A percentile compares a stretch with the other conserved stretches of the same genome.
phyloP scores from a whole-genome alignment of 2,329 filamentous ascomycete species.

The Exophiala calicioides region DNA sequence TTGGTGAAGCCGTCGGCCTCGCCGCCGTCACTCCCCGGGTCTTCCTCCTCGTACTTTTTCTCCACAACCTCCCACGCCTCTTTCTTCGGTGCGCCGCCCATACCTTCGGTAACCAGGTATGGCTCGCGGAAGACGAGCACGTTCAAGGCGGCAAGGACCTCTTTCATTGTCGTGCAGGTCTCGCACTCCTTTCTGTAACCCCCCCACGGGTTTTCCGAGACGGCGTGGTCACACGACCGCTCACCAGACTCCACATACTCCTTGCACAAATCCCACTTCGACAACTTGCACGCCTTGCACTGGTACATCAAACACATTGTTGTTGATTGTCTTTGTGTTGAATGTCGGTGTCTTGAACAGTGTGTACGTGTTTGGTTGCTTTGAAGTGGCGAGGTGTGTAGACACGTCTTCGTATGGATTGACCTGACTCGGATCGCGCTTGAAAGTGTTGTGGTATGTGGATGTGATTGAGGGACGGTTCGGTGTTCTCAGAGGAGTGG shows the following conservation, averaged over 20 bases:
- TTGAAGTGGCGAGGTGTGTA: not conserved
- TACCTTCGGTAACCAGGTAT: conserved; percentile 24
- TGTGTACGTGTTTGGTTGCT: not conserved
- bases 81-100: conserved; percentile 21
- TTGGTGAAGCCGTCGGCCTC: conserved; percentile 20
- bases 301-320: conserved; percentile 22
- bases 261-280: conserved; percentile 12
- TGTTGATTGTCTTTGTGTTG: conserved; percentile 1
- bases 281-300: conserved; percentile 15
- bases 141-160: conserved; percentile 16
- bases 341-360: not conserved
- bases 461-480: no score
- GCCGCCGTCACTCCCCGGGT: conserved; percentile 9
- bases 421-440: no score
- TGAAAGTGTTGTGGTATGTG: no score
- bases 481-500: no score
- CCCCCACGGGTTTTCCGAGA: conserved; percentile 14
- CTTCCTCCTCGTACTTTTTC: not conserved
- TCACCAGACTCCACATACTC: conserved; percentile 6
- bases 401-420: not conserved
- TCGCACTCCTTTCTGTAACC: conserved; percentile 7
- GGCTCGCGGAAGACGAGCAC: conserved; percentile 21
- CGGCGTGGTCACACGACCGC: conserved; percentile 11
- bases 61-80: conserved; percentile 23
- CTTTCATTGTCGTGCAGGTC: conserved; percentile 21